These are phyloP conservation scores for Blastocystis sp. DNA, from an alignment of 352 stramenopile genomes.

Conservation along the genomic window DNA sequence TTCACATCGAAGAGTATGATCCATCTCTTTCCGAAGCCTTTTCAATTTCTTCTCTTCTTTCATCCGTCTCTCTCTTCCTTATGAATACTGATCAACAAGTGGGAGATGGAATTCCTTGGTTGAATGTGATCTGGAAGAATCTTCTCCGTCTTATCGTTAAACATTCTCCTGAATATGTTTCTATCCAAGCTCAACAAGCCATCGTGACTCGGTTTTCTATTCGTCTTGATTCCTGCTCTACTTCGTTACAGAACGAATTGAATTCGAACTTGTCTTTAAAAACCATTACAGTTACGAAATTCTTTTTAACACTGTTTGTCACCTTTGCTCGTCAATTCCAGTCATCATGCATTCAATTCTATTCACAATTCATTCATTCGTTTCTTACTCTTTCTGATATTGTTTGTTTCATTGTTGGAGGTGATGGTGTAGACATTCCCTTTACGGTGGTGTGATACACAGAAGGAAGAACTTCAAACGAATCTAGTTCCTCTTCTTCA, in stretches of 20 bases:
- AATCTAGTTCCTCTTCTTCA: too few species aligned
- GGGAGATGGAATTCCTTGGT: neutral
- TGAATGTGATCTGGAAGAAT: slow-evolving; percentile 26
- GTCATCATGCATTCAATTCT: neutral
- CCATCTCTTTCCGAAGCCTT: neutral
- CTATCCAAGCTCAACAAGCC: neutral
- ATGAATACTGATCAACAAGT: neutral
- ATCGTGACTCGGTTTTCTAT: neutral
- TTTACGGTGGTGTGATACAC: too few species aligned
- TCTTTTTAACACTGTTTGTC: slow-evolving; percentile 19
- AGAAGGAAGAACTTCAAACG: too few species aligned
- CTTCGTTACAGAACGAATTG: neutral
- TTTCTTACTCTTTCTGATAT: too few species aligned
- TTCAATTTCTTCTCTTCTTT: neutral
- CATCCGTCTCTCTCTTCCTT: neutral
- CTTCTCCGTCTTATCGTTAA: neutral
- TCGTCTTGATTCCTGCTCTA: neutral
- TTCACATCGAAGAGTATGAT: neutral
- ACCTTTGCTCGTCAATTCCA: neutral
- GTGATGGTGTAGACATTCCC: too few species aligned
- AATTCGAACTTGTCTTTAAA: neutral
- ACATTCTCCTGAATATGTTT: neutral
- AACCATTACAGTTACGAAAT: neutral
- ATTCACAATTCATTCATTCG: too few species aligned
- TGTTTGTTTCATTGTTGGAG: too few species aligned